These are phyloP conservation scores for Trichocomaceae sp. DNA, from an alignment of 2,329 filamentous ascomycete genomes.

Conservation along the genomic window DNA sequence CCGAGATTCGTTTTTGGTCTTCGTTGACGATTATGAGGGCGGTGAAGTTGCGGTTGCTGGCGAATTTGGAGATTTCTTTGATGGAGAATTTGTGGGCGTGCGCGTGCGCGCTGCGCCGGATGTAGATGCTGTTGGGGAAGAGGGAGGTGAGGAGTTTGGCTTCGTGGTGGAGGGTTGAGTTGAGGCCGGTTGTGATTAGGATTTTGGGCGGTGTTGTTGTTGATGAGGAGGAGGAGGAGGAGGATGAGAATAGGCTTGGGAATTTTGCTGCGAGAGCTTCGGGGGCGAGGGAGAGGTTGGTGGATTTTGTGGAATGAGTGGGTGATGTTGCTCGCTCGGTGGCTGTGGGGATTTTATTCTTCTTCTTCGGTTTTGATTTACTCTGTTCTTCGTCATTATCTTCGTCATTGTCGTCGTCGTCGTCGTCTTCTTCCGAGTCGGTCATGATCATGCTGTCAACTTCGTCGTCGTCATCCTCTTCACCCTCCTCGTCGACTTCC, in stretches of 20 bases:
- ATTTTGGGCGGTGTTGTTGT: slow-evolving; percentile 63
- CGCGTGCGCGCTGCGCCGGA: slow-evolving; percentile 74
- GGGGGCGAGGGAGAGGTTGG: slow-evolving; percentile 54
- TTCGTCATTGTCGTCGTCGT: slow-evolving; percentile 33
- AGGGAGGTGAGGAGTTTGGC: slow-evolving; percentile 70
- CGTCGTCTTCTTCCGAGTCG: slow-evolving; percentile 39
- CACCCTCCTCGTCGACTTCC: slow-evolving; percentile 32
- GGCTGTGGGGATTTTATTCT: slow-evolving; percentile 29
- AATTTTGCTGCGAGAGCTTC: slow-evolving; percentile 57
- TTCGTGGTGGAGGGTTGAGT: slow-evolving; percentile 79
- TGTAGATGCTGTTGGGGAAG: slow-evolving; percentile 75
- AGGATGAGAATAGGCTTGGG: slow-evolving; percentile 54
- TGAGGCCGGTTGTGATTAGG: slow-evolving; percentile 83
- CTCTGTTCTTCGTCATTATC: slow-evolving; percentile 36
- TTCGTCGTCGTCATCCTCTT: slow-evolving; percentile 46
- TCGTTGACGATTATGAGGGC: slow-evolving; percentile 80
- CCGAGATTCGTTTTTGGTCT: slow-evolving; percentile 76
- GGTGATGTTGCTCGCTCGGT: slow-evolving; percentile 50
- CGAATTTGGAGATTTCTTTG: slow-evolving; percentile 82
- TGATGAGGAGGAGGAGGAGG: slow-evolving; percentile 37
- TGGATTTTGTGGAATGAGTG: slow-evolving; percentile 50
- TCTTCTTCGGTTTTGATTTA: slow-evolving; percentile 20
- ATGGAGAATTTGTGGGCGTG: slow-evolving; percentile 88
- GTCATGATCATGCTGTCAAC: slow-evolving; percentile 68
- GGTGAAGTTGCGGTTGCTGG: slow-evolving; percentile 73